These are phyloP conservation scores for Linum lewisii DNA, from an alignment of 345 rosid genomes.

Conservation along the genomic window DNA sequence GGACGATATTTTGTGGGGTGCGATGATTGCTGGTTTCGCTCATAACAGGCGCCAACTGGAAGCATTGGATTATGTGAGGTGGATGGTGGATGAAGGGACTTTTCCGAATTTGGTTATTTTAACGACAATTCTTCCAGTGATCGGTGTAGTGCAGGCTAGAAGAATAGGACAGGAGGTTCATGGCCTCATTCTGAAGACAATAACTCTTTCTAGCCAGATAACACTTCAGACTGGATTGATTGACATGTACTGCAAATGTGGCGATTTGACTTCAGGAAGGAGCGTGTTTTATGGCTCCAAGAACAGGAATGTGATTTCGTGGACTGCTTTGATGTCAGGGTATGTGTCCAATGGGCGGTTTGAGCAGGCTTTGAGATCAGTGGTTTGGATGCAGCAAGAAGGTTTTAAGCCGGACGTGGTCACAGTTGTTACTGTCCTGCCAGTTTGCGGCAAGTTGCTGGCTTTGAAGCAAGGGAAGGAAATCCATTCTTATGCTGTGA, in stretches of 20 bases:
- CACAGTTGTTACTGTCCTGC: slow-evolving; percentile 62
- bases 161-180: slow-evolving; percentile 70
- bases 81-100: slow-evolving; percentile 54
- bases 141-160: slow-evolving; percentile 50
- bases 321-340: slow-evolving; percentile 89
- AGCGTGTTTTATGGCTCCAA: slow-evolving; percentile 50
- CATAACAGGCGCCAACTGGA: slow-evolving; percentile 57
- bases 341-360: slow-evolving; percentile 60
- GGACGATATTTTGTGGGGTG: slow-evolving; percentile 76
- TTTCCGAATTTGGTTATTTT: slow-evolving; percentile 63
- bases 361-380: slow-evolving; percentile 77
- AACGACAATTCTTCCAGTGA: slow-evolving; percentile 52
- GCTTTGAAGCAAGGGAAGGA: slow-evolving; percentile 70
- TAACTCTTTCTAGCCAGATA: slow-evolving; percentile 34
- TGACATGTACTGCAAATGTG: slow-evolving; percentile 86
- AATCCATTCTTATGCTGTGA: slow-evolving; percentile 70
- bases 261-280: slow-evolving; percentile 58
- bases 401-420: slow-evolving; percentile 70
- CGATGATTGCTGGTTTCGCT: slow-evolving; percentile 73
- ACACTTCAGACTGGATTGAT: slow-evolving; percentile 61
- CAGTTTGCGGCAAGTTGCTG: slow-evolving; percentile 61
- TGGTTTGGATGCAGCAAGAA: slow-evolving; percentile 96
- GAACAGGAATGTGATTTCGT: slow-evolving; percentile 63
- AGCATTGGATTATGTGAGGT: slow-evolving; percentile 51
- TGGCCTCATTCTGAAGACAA: slow-evolving; percentile 49